Percentiles rank a stretch among this genome's conserved stretches.
These are phyloP conservation scores for Boletellus emodensis DNA, from an alignment of 768 basidiomycete genomes.

Conservation along the genomic window DNA sequence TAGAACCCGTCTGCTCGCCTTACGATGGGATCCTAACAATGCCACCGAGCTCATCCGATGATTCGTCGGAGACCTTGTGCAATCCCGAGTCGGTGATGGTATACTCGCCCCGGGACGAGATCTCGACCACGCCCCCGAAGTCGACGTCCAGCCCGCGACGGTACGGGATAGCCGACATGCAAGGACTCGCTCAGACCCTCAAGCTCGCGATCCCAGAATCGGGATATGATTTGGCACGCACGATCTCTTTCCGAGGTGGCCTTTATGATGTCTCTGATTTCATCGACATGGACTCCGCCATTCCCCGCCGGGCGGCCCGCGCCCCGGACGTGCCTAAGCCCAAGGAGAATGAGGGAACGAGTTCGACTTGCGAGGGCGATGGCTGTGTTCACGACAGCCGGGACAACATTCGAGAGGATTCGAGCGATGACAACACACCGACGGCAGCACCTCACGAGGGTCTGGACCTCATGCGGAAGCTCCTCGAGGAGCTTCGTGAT, in stretches of 20 bases:
- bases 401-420: background rate
- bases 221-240: background rate
- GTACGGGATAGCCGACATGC: conserved; percentile 11
- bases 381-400: background rate
- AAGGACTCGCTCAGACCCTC: background rate
- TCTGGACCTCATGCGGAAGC: conserved; percentile 9
- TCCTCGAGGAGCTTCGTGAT: conserved; percentile 17
- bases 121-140: background rate
- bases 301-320: background rate
- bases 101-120: background rate
- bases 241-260: background rate
- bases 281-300: background rate
- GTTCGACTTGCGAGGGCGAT: background rate
- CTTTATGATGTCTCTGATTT: background rate
- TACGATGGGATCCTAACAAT: background rate
- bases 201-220: background rate
- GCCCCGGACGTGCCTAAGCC: background rate
- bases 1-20: background rate
- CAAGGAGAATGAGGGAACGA: background rate
- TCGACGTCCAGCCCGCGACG: background rate
- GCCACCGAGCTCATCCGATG: background rate
- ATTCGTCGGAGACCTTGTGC: background rate
- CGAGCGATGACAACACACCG: background rate
- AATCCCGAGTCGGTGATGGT: background rate
- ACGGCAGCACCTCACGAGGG: background rate